phyloP scores from a whole-genome alignment of 371 early-diverging fungal genomes.

The Actinomortierella wolfii region DNA sequence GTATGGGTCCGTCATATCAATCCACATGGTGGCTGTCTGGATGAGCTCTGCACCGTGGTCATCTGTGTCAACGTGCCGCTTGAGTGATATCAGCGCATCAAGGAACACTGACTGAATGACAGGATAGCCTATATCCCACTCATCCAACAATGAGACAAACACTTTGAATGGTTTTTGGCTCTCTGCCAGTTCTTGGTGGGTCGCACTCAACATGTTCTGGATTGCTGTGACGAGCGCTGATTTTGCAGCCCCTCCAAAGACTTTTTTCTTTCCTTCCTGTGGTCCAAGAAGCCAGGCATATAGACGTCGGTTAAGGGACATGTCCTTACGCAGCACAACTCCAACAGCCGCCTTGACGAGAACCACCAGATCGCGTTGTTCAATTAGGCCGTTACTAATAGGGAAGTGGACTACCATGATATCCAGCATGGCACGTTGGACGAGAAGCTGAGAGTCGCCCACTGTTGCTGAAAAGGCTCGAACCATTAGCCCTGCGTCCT shows the following conservation, averaged over 20 bases:
- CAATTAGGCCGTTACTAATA: constrained; percentile 64
- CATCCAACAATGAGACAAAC: constrained; percentile 86
- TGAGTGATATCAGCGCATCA: constrained; percentile 71
- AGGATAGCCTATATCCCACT: constrained; percentile 80
- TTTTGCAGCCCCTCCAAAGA: constrained; percentile 54
- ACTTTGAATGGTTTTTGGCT: constrained; percentile 79
- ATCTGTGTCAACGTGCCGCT: constrained; percentile 50
- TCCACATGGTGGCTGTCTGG: constrained; percentile 85
- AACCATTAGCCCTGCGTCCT: constrained; percentile 73
- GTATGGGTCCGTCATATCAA: constrained; percentile 86
- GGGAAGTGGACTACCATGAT: constrained; percentile 81
- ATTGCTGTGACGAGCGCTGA: constrained; percentile 44
- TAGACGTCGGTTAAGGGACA: constrained; percentile 91
- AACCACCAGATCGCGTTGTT: constrained; percentile 63
- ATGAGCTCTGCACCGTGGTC: constrained; percentile 57
- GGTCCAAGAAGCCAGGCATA: constrained; percentile 86
- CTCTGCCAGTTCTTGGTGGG: constrained; percentile 51
- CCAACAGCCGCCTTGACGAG: constrained; percentile 73
- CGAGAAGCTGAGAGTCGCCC: constrained; percentile 75
- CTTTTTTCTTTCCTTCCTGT: constrained; percentile 45
- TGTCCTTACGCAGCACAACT: constrained; percentile 89
- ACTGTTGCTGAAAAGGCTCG: constrained; percentile 79
- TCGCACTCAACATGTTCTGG: constrained; percentile 57
- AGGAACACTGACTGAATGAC: constrained; percentile 75
- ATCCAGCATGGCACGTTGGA: constrained; percentile 86